Base-by-base conservation (phyloP, 495 filamentous ascomycete species). In the Venustampulla echinocandica region DNA sequence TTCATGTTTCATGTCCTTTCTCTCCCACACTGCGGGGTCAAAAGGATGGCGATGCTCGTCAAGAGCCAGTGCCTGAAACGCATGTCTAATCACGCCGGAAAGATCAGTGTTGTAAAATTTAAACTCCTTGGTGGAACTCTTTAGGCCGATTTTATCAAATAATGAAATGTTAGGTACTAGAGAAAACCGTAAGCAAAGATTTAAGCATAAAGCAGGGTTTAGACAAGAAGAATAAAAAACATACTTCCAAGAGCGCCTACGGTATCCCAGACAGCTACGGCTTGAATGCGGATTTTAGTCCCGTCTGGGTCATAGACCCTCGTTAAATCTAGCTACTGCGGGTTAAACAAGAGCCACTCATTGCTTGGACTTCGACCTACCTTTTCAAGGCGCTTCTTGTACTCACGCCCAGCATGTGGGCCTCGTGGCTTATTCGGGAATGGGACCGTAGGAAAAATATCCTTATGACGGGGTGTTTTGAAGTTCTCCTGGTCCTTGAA, bases 51-150 rank as follows among this genome's bases (percentile, higher is more conserved):
- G 74, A 35, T 70, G 67, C 59, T 88, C 83, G 52, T 88, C 82
- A 0, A 88, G 64, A 0, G 82, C 82, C n/a, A 88, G 68, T 0
- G 82, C 83, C 50, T 88, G 83, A 52, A 87, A 86, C 11, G 79
- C 83, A 56, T 85, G 74, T 47, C 80, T 74, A 14, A 85, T 74
- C 6, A n/a, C 48, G 6, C 43, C 38, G 5, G 32, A 46, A 11
- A 55, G 56, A 36, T 55, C 50, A 5, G 52, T 55, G 40, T 55
- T 46, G 25, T 47, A 53, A 19, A 59, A 55, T 34, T 50, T 50
- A 35, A 47, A 59, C 35, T 59, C 49, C 39, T 50, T 53, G 20
- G 49, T 44, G 38, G 43, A 50, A 15, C 50, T 46, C 17, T 50
- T 43, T 0, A 44, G 66, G 61, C 50, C 54, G 11, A 57, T 20